Conservation (phyloP, 495 filamentous ascomycete genomes). For the Aspergillus avenaceus region DNA sequence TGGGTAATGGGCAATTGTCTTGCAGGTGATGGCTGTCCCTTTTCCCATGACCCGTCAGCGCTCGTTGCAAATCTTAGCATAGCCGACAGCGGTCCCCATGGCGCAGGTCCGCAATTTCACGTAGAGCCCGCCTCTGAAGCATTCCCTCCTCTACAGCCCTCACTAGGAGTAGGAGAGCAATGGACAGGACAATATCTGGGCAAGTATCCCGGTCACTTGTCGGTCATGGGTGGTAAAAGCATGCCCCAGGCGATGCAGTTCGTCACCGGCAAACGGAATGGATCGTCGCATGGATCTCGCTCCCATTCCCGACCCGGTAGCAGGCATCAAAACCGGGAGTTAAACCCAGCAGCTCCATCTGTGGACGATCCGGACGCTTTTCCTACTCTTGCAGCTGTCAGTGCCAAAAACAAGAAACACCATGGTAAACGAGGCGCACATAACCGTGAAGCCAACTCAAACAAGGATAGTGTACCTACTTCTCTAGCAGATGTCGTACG, state of each 20-base stretch:
- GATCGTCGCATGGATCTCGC: slow-evolving; percentile 40
- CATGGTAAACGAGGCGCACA: slow-evolving; percentile 85
- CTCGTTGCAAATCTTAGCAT: slow-evolving; percentile 66
- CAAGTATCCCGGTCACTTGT: slow-evolving; percentile 35
- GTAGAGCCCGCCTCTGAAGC: slow-evolving; percentile 70
- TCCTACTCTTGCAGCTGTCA: slow-evolving; percentile 81
- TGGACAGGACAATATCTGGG: slow-evolving; percentile 48
- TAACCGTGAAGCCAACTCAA: slow-evolving; percentile 40
- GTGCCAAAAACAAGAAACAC: slow-evolving; percentile 80
- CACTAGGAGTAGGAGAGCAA: slow-evolving; percentile 46
- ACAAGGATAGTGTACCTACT: slow-evolving; percentile 66
- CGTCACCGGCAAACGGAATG: slow-evolving; percentile 48
- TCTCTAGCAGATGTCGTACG: slow-evolving; percentile 94
- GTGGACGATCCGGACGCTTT: slow-evolving; percentile 96
- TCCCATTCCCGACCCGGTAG: slow-evolving; percentile 83
- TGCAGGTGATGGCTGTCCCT: slow-evolving; percentile 90
- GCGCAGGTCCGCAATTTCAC: slow-evolving; percentile 56
- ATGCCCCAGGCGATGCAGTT: slow-evolving; percentile 26
- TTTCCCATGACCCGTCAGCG: slow-evolving; percentile 91
- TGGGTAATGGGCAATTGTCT: slow-evolving; percentile 97
- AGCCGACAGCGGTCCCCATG: slow-evolving; percentile 47
- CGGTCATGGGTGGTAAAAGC: slow-evolving; percentile 24
- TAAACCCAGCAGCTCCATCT: slow-evolving; percentile 64
- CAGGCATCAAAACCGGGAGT: slow-evolving; percentile 70
- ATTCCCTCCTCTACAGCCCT: slow-evolving; percentile 75